These are phyloP conservation scores for Plectosphaerella plurivora DNA, from an alignment of 2,329 filamentous ascomycete species.

Conservation along the genomic window DNA sequence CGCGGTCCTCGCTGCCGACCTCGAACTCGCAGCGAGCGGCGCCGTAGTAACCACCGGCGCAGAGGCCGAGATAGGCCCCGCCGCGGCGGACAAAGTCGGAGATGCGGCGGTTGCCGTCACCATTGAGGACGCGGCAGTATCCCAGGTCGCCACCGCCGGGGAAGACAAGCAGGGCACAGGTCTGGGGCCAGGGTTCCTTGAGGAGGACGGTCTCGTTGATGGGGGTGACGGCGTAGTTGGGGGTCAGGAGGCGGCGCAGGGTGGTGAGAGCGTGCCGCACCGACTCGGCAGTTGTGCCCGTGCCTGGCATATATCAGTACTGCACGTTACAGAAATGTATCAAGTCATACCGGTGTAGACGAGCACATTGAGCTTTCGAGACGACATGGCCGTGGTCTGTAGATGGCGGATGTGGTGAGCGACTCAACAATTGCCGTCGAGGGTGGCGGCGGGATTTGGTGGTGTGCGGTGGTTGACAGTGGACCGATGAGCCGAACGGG, in stretches of 20 bases:
- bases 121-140: conserved; percentile 85
- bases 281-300: conserved; percentile 81
- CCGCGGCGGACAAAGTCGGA: conserved; percentile 79
- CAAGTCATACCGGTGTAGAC: conserved; percentile 74
- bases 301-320: conserved; percentile 46
- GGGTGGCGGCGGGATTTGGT: neutral
- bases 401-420: neutral
- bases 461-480: neutral
- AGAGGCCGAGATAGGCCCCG: conserved; percentile 84
- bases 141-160: conserved; percentile 92
- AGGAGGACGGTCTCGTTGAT: conserved; percentile 73
- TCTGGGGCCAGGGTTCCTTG: conserved; percentile 85
- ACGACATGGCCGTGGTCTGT: conserved; percentile 45
- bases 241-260: conserved; percentile 77
- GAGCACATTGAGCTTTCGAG: conserved; percentile 78
- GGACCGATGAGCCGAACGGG: neutral
- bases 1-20: conserved; percentile 61
- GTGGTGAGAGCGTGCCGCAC: conserved; percentile 86
- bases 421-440: neutral
- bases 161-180: conserved; percentile 85
- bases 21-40: conserved; percentile 83
- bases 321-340: conserved; percentile 17
- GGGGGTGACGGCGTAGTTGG: conserved; percentile 89
- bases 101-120: conserved; percentile 80
- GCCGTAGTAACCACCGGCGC: conserved; percentile 92